A percentile compares a stretch with the other conserved stretches of the same genome.
Evolutionary conservation across 495 filamentous ascomycete species (phyloP).

Genomic region (Talaromyces adpressus): DNA sequence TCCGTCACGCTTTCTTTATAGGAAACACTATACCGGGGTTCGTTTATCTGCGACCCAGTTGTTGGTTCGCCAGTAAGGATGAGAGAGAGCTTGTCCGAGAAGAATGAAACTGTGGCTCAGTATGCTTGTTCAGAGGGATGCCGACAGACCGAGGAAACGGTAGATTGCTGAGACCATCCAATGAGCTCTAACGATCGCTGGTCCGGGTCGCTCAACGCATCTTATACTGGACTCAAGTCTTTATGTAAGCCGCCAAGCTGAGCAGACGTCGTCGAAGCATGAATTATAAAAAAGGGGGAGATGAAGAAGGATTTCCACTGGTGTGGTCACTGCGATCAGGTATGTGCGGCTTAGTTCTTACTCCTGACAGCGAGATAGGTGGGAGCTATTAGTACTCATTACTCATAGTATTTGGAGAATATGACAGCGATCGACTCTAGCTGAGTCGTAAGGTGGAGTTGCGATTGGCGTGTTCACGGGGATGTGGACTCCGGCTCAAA

Average conservation of each 20-base stretch:
- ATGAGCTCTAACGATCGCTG: not conserved
- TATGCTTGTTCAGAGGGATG: not conserved
- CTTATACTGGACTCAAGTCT: not conserved
- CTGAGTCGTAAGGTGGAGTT: not conserved
- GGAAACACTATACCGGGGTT: not conserved
- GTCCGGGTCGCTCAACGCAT: not conserved
- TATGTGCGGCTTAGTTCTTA: not conserved
- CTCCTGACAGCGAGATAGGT: not conserved
- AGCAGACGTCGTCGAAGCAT: not conserved
- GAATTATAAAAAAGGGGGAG: not conserved
- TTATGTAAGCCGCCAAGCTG: not conserved
- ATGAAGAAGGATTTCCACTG: not conserved
- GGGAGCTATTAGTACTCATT: not conserved
- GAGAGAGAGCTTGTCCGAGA: not conserved
- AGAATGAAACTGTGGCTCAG: conserved; percentile 1
- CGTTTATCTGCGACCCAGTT: not conserved
- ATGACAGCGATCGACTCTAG: conserved; percentile 4
- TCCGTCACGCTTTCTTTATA: not conserved
- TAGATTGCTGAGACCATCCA: not conserved
- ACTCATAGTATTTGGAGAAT: not conserved
- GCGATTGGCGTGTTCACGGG: conserved; percentile 3
- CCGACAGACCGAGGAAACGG: not conserved
- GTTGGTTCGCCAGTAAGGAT: not conserved
- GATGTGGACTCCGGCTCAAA: not conserved
- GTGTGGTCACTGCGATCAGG: not conserved